phyloP scores from a whole-genome alignment of 371 early-diverging fungal species.

The Batkoa obscura region DNA sequence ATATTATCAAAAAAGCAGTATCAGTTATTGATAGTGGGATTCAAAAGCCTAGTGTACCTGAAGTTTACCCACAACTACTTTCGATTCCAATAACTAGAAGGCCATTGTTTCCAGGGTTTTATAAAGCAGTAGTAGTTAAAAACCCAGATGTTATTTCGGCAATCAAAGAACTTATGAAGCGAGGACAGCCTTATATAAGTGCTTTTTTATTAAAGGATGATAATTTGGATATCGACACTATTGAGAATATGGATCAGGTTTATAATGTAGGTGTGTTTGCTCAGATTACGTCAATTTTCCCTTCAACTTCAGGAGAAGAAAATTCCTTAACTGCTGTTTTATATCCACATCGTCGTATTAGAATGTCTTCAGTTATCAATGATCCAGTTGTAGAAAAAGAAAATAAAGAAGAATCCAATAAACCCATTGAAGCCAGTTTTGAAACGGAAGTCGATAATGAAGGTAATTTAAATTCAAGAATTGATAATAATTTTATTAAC shows the following conservation, averaged over 20 bases:
- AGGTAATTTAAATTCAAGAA: not conserved
- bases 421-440: conserved; percentile 12
- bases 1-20: conserved; percentile 11
- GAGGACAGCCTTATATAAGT: conserved; percentile 86
- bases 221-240: conserved; percentile 61
- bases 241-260: conserved; percentile 53
- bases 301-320: conserved; percentile 56
- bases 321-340: conserved; percentile 79
- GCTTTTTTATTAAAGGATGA: conserved; percentile 84
- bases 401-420: conserved; percentile 6
- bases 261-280: conserved; percentile 90
- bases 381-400: not conserved
- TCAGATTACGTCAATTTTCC: conserved; percentile 88
- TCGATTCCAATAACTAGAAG: conserved; percentile 84
- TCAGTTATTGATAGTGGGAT: conserved; percentile 27
- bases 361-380: conserved; percentile 47
- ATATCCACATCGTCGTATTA: conserved; percentile 83
- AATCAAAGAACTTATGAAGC: conserved; percentile 72
- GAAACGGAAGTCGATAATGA: conserved; percentile 6
- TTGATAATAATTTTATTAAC: not conserved
- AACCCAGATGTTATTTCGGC: conserved; percentile 80
- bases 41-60: conserved; percentile 60
- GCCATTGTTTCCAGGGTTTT: conserved; percentile 91
- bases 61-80: conserved; percentile 74
- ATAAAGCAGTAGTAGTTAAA: conserved; percentile 89